Conservation (phyloP, 345 rosid genomes). For the Arabidopsis thaliana region TAIR10.1 NC_003076.8:16172001-16172500, state of each 20-base stretch:
- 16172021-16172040: constrained; percentile 52
- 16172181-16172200: constrained; percentile 41
- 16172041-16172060: constrained; percentile 46
- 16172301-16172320: constrained; percentile 76
- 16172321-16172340: constrained; percentile 68
- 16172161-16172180: constrained; percentile 46
- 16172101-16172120: constrained; percentile 60
- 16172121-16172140: constrained; percentile 54
- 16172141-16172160: constrained; percentile 61
- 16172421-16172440: constrained; percentile 74
- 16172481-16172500: constrained; percentile 54
- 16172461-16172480: constrained; percentile 51
- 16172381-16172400: constrained; percentile 78
- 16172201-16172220: constrained; percentile 56
- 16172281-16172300: constrained; percentile 78
- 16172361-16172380: constrained; percentile 54
- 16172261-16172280: constrained; percentile 57
- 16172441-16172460: constrained; percentile 66
- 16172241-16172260: constrained; percentile 49
- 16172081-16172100: constrained; percentile 65
- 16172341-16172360: constrained; percentile 60
- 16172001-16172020: constrained; percentile 52
- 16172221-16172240: constrained; percentile 65
- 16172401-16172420: constrained; percentile 76
- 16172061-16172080: constrained; percentile 53